Evolutionary conservation across 2,329 filamentous ascomycete species (phyloP).

Genomic region (Bertia moriformis): DNA sequence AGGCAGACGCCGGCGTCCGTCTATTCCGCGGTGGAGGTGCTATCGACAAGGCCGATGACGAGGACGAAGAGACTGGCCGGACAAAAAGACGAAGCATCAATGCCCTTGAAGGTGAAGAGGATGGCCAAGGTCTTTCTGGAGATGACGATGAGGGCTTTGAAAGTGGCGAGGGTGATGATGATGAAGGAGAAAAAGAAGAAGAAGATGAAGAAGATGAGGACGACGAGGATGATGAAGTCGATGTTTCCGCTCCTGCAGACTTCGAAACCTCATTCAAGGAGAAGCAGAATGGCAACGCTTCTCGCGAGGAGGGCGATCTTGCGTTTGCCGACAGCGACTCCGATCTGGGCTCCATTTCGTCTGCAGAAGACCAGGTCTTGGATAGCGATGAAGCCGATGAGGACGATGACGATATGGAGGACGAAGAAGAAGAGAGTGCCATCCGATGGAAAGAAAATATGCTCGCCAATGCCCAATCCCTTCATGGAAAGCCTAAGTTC

Average conservation of each 20-base stretch:
- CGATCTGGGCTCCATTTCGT: constrained; percentile 76
- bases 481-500: constrained; percentile 60
- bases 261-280: constrained; percentile 41
- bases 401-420: constrained; percentile 34
- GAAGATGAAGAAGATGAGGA: constrained; percentile 36
- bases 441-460: constrained; percentile 83
- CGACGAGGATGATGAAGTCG: constrained; percentile 23
- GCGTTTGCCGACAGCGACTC: constrained; percentile 95
- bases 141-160: background rate
- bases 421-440: constrained; percentile 50
- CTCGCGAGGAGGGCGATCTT: constrained; percentile 54
- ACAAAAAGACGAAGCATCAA: constrained; percentile 43
- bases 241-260: background rate
- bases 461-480: constrained; percentile 53
- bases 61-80: constrained; percentile 40
- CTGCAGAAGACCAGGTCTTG: constrained; percentile 28
- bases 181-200: constrained; percentile 35
- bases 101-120: constrained; percentile 44
- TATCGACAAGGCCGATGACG: constrained; percentile 34
- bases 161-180: constrained; percentile 30
- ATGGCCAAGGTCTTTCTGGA: constrained; percentile 19
- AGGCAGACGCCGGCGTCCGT: constrained; percentile 68
- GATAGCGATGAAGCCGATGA: constrained; percentile 27
- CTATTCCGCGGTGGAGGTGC: constrained; percentile 69
- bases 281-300: constrained; percentile 44